Conservation (phyloP, 176 grass and related monocot species). For the Eragrostis curvula region DNA sequence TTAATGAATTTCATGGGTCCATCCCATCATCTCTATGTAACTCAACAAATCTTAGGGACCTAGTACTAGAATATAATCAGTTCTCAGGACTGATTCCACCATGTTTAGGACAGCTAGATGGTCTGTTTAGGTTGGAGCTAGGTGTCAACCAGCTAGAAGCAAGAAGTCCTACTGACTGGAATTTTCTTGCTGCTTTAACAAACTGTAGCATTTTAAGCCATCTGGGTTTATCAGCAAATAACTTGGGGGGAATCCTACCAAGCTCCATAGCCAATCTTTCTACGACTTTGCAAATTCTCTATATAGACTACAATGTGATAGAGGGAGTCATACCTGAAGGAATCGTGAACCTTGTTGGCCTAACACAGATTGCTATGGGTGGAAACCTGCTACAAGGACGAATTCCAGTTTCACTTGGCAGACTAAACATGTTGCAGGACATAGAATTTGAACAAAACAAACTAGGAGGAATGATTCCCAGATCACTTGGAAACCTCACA, state of each 20-base stretch:
- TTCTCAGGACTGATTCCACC: not conserved
- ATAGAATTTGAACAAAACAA: not conserved
- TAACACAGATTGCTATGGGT: not conserved
- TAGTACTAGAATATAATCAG: not conserved
- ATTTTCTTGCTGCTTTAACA: not conserved
- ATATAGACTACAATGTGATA: not conserved
- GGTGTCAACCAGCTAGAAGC: slow-evolving; percentile 4
- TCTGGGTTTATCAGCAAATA: not conserved
- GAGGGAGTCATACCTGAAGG: not conserved
- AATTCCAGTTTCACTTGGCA: not conserved
- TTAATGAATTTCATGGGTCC: not conserved
- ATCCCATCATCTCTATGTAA: slow-evolving; percentile 9
- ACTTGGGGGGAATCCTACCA: not conserved
- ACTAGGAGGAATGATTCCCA: not conserved
- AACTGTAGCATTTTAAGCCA: slow-evolving; percentile 1
- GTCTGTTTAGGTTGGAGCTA: not conserved
- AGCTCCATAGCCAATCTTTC: slow-evolving; percentile 5
- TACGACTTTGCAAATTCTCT: not conserved
- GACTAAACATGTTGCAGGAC: slow-evolving; percentile 6
- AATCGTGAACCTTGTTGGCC: not conserved
- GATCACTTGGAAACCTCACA: slow-evolving; percentile 5
- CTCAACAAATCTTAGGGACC: slow-evolving; percentile 8
- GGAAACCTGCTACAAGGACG: not conserved
- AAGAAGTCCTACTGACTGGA: not conserved
- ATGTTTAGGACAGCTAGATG: not conserved